Evolutionary conservation across 2,329 filamentous ascomycete genomes (phyloP), one percentile per base, ranked within the genome.

Genomic region (Aspergillus sp.): DNA sequence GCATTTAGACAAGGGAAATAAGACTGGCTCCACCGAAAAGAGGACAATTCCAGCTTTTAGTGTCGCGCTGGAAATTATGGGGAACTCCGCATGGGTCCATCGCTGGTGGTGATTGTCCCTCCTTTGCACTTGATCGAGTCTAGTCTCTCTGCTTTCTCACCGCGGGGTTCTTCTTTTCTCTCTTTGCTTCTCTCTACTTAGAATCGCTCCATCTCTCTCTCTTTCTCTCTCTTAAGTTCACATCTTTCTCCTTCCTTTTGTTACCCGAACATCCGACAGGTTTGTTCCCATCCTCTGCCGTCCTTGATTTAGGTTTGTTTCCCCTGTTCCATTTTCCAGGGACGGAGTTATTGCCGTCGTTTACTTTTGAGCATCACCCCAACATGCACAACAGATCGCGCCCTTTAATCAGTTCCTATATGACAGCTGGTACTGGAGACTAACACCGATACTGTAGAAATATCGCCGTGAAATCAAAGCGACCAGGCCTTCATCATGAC

Each of bases 401-500:
- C 27, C 27, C 27, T 30, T 4, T 30, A 8, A 8, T 30, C 27
- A 3, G 27, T 30, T 11, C 27, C 27, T 32, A 32, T 13, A 32
- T n/a, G n/a, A n/a, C n/a, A n/a, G n/a, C n/a, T n/a, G n/a, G n/a
- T n/a, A n/a, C n/a, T n/a, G n/a, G n/a, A n/a, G n/a, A n/a, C n/a
- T 30, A n/a, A 30, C 25, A 50, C 17, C 6, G 2, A 17, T 19
- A 23, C 25, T 8, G n/a, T 3, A n/a, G 30, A 15, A n/a, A 3
- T 19, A 10, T 30, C 15, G 32, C 7, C 15, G 5, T 8, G 8
- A 13, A 27, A 19, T 19, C 10, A 10, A 1, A 15, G 23, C 8
- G 1, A 11, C 7, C 15, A 32, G n/a, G 19, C 44, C 17, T 25
- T 36, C 59, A 70, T 53, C 49, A 77, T 77, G 75, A 69, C 67